Conservation (phyloP, 1,139 yeast genomes). For the Lodderomyces metapsilosis region DNA sequence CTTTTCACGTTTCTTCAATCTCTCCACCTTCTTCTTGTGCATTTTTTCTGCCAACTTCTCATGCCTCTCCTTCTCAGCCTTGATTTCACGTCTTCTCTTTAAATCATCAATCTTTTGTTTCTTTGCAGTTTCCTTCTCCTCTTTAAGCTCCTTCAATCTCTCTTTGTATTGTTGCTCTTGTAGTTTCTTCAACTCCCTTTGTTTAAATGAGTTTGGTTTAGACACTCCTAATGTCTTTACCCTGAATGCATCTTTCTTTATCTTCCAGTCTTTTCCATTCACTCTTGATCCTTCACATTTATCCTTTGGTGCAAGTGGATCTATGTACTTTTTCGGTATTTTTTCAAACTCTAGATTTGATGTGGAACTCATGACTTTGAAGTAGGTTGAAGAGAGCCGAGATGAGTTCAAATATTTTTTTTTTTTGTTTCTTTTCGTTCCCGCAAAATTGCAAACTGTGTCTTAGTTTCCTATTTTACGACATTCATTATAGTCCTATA, state of each 20-base stretch:
- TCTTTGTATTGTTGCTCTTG: constrained; percentile 48
- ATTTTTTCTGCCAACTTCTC: constrained; percentile 68
- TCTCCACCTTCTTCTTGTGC: constrained; percentile 77
- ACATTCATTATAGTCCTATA: not conserved
- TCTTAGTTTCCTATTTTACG: not conserved
- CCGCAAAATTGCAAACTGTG: constrained; percentile 1
- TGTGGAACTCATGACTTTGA: constrained; percentile 24
- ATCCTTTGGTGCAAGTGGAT: constrained; percentile 26
- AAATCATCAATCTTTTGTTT: constrained; percentile 50
- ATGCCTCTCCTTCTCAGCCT: constrained; percentile 73
- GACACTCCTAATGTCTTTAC: constrained; percentile 33
- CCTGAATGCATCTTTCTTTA: constrained; percentile 51
- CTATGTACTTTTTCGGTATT: constrained; percentile 29
- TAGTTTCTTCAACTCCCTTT: constrained; percentile 35
- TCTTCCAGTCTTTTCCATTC: constrained; percentile 59
- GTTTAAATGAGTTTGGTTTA: constrained; percentile 22
- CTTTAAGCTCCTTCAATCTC: constrained; percentile 55
- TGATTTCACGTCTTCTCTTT: constrained; percentile 65
- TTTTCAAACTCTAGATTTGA: constrained; percentile 24
- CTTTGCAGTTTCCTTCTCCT: constrained; percentile 59
- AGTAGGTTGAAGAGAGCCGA: too few species aligned
- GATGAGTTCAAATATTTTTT: constrained; percentile 1
- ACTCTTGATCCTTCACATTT: constrained; percentile 45
- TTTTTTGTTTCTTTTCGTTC: constrained; percentile 3
- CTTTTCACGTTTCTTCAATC: constrained; percentile 78